Evolutionary conservation across 2,329 filamentous ascomycete genomes (phyloP), one percentile per base, ranked within the genome.

Genomic region (Aspergillus fijiensis): DNA sequence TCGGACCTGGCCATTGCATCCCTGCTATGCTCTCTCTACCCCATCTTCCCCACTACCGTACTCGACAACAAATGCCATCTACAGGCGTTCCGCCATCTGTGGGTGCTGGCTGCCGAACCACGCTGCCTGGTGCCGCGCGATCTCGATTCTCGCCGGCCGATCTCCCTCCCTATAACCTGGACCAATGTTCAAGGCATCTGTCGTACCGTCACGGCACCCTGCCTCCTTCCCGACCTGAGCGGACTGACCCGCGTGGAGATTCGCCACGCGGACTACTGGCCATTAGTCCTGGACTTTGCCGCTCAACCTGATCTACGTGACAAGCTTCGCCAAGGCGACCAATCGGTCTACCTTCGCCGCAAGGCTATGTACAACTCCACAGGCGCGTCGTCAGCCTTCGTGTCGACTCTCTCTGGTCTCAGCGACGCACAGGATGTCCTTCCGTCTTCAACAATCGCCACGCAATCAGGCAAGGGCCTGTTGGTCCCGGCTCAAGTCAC

Each of bases 81-180:
- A 5, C 95, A 99, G 79, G 95, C 96, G 3, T 95, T 99, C 79
- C 87, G 96, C 5, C 94, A 99, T 76, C 90, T 99, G 71, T 99
- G 95, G 95, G 94, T 96, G 11, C 83, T 99, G 3, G 95, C 95
- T 1, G 89, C 91, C 0, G 95, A 99, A 70, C 87, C 92, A 10
- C 86, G 96, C 55, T 98, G 94, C 72, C 84, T 99, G 0, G 86
- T 99, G 0, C 86, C 91, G 19, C 90, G 94, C 62, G 95, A 99
- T 67, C 85, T 95, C 3, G 88, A 95, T 60, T 96, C 91, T 0
- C 87, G 89, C 47, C 87, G 92, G 49, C 90, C 93, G 0, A 85
- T 96, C 52, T 85, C 87, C 7, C 84, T 93, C 2, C 87, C 90
- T 0, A 82, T 96, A 50, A 82, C 83, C 4, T 82, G 96, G 58